A percentile compares a stretch with the other conserved stretches of the same genome.
phyloP scores from a whole-genome alignment of 176 grass and related monocot species.

The Cocos nucifera region DNA sequence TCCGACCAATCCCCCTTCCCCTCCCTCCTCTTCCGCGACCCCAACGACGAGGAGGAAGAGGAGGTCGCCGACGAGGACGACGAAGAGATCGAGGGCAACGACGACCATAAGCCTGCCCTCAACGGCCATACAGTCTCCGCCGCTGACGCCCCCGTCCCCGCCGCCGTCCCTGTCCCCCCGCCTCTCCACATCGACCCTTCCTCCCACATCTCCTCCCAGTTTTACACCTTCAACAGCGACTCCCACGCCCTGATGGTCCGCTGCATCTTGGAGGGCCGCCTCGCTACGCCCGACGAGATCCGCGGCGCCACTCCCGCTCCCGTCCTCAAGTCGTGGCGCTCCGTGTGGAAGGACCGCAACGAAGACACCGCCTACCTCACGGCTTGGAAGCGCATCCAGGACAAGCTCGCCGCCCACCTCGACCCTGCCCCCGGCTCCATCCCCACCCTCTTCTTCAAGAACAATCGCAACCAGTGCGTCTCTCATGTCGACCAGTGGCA shows the following conservation, averaged over 20 bases:
- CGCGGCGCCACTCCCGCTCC: conserved; percentile 52
- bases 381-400: conserved; percentile 97
- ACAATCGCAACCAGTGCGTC: conserved; percentile 60
- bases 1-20: conserved; percentile 8
- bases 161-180: conserved; percentile 19
- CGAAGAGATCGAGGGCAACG: conserved; percentile 11
- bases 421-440: conserved; percentile 16
- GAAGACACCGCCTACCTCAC: conserved; percentile 99
- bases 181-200: conserved; percentile 42
- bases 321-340: conserved; percentile 85
- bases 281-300: conserved; percentile 65
- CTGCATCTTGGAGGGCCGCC: conserved; percentile 64
- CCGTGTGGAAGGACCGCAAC: conserved; percentile 99
- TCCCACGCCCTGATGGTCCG: conserved; percentile 85
- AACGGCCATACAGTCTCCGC: neutral
- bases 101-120: neutral
- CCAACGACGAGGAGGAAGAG: conserved; percentile 19
- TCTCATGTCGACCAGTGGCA: conserved; percentile 86
- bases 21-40: conserved; percentile 19
- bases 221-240: conserved; percentile 84
- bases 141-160: neutral
- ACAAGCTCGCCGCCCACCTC: conserved; percentile 65
- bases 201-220: conserved; percentile 92
- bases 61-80: conserved; percentile 5
- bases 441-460: conserved; percentile 76